Evolutionary conservation across 2,329 filamentous ascomycete species (phyloP).

Genomic region (Monilinia laxa): DNA sequence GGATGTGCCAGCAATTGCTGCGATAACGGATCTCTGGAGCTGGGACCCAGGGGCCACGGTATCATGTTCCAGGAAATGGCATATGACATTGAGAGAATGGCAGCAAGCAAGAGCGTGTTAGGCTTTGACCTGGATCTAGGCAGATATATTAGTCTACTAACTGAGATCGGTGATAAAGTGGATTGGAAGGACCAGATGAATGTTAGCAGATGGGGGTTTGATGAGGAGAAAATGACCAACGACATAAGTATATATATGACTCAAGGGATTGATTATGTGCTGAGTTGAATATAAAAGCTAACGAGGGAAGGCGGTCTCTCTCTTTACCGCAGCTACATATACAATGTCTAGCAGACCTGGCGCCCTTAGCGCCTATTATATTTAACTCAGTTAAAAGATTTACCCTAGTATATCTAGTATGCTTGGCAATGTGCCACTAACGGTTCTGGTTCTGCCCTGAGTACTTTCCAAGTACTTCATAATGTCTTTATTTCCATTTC

Average conservation of each 20-base stretch:
- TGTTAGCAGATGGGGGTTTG: not conserved
- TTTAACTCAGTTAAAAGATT: not conserved
- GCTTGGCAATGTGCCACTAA: no score
- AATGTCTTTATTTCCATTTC: no score
- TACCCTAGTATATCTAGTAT: no score
- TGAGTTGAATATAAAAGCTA: no score
- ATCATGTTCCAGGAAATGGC: slow-evolving; percentile 8
- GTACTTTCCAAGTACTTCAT: no score
- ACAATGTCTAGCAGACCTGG: no score
- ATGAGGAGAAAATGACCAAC: not conserved
- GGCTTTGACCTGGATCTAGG: not conserved
- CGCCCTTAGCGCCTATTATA: no score
- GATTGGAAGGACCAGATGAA: not conserved
- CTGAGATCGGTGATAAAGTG: not conserved
- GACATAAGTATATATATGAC: not conserved
- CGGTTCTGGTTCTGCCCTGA: no score
- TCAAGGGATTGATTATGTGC: not conserved
- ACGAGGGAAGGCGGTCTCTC: not conserved
- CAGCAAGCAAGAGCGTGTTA: not conserved
- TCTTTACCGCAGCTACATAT: not conserved
- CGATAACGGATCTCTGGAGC: not conserved
- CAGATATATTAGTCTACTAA: not conserved
- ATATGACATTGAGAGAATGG: not conserved
- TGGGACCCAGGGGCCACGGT: slow-evolving; percentile 3
- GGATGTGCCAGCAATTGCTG: not conserved